These are phyloP conservation scores for Colletotrichum salicis DNA, from an alignment of 2,329 filamentous ascomycete species.

Conservation along the genomic window DNA sequence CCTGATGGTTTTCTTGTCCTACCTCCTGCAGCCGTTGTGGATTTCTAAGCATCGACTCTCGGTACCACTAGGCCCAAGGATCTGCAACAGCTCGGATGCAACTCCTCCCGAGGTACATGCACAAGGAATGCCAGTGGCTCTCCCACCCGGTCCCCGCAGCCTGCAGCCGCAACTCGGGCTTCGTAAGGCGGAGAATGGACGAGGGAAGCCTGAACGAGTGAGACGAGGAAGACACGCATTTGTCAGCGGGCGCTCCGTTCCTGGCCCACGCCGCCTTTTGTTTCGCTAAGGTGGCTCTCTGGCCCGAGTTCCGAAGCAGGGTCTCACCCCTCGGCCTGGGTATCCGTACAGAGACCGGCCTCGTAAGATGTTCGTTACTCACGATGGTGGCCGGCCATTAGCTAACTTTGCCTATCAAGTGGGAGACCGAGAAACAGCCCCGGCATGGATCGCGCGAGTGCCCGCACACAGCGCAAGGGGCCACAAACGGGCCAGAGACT, in stretches of 20 bases:
- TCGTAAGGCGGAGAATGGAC: background rate
- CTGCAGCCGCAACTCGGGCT: background rate
- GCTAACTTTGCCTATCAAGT: background rate
- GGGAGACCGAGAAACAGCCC: background rate
- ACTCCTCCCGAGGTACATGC: conserved; percentile 4
- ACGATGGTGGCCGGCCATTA: background rate
- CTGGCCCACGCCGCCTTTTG: too few species aligned
- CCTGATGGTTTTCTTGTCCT: background rate
- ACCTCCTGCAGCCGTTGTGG: background rate
- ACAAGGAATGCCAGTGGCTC: background rate
- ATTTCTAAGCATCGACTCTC: background rate
- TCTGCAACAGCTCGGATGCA: conserved; percentile 15
- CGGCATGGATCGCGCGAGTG: background rate
- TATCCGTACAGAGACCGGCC: too few species aligned
- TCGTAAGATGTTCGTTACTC: too few species aligned
- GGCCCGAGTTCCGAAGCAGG: background rate
- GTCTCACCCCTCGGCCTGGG: background rate
- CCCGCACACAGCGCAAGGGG: background rate
- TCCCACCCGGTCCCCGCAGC: background rate
- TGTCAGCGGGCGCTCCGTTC: conserved; percentile 19
- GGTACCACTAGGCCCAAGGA: background rate
- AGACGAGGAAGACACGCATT: conserved; percentile 7
- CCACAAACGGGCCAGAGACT: background rate
- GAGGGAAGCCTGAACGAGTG: background rate
- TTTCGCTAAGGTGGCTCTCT: background rate